Percentiles rank a stretch among this genome's conserved stretches.
Conservation (phyloP, 768 basidiomycete species). For the Boletus subcaerulescens region DNA sequence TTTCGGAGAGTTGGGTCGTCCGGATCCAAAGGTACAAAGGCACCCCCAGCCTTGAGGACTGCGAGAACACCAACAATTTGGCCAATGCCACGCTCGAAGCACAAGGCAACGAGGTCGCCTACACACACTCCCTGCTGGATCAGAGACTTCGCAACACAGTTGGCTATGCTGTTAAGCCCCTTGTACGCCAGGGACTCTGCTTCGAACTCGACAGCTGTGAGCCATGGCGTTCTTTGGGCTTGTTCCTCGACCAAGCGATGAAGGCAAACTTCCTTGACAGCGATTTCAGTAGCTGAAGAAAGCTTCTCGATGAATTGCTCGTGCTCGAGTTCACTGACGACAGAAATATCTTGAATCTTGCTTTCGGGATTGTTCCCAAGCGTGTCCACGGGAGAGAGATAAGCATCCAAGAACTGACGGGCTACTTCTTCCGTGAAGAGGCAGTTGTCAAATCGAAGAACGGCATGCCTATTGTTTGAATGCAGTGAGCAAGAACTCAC, state of each 20-base stretch:
- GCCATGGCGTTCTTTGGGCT: slow-evolving; percentile 15
- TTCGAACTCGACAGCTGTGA: slow-evolving; percentile 27
- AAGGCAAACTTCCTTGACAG: slow-evolving; percentile 14
- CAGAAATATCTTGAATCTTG: slow-evolving; percentile 19
- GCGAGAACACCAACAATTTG: slow-evolving; percentile 30
- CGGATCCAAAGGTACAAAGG: slow-evolving; percentile 21
- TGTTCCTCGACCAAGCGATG: slow-evolving; percentile 21
- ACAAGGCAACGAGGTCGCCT: slow-evolving; percentile 27
- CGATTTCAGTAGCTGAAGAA: slow-evolving; percentile 18
- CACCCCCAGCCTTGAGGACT: slow-evolving; percentile 33
- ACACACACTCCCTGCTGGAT: slow-evolving; percentile 23
- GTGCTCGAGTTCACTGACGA: slow-evolving; percentile 12
- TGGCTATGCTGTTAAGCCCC: slow-evolving; percentile 31
- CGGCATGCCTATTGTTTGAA: slow-evolving; percentile 20
- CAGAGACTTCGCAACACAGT: slow-evolving; percentile 31
- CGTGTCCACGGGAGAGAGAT: slow-evolving; percentile 27
- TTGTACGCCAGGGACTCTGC: slow-evolving; percentile 30
- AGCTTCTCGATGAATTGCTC: slow-evolving; percentile 24
- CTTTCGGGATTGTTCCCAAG: slow-evolving; percentile 13
- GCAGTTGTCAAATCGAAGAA: slow-evolving; percentile 30
- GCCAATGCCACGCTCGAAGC: slow-evolving; percentile 30
- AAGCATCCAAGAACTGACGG: slow-evolving; percentile 30
- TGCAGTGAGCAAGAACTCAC: slow-evolving; percentile 25
- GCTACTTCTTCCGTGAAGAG: slow-evolving; percentile 28
- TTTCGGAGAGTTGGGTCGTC: slow-evolving; percentile 31